Conservation (phyloP, 805 yeast species). For the Sugiyamaella marilandica region DNA sequence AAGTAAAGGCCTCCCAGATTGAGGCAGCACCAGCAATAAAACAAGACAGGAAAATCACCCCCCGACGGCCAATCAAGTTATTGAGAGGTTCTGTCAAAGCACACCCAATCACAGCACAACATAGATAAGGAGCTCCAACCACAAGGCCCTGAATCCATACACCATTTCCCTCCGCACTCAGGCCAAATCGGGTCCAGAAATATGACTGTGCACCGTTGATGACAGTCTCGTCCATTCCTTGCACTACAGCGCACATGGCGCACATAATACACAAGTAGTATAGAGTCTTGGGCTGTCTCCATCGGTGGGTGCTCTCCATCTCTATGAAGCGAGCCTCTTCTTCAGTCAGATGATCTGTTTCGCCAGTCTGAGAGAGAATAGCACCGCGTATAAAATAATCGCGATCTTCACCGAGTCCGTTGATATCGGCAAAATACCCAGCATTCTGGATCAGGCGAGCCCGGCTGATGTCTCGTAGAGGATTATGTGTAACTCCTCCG, state of each 20-base stretch:
- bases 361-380: conserved; percentile 49
- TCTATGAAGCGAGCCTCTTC: conserved; percentile 34
- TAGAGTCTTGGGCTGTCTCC: conserved; percentile 40
- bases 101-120: conserved; percentile 52
- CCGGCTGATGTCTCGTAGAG: conserved; percentile 19
- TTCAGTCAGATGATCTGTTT: conserved; percentile 35
- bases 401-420: conserved; percentile 27
- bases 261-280: conserved; percentile 52
- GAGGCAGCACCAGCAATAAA: conserved; percentile 54
- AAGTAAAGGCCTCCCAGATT: conserved; percentile 59
- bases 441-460: conserved; percentile 19
- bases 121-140: conserved; percentile 61
- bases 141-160: conserved; percentile 52
- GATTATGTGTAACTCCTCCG: conserved; percentile 24
- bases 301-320: conserved; percentile 45
- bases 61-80: conserved; percentile 51
- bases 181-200: conserved; percentile 23
- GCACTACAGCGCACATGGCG: conserved; percentile 64
- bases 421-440: conserved; percentile 21
- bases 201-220: conserved; percentile 61
- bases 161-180: conserved; percentile 9
- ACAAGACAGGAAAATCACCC: conserved; percentile 56
- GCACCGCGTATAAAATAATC: conserved; percentile 44
- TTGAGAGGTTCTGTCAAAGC: conserved; percentile 53
- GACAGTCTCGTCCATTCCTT: conserved; percentile 73